Percentiles rank a stretch among this genome's conserved stretches.
These are phyloP conservation scores for Tieghemostelium lacteum DNA, from an alignment of 78 protist species.

Conservation along the genomic window DNA sequence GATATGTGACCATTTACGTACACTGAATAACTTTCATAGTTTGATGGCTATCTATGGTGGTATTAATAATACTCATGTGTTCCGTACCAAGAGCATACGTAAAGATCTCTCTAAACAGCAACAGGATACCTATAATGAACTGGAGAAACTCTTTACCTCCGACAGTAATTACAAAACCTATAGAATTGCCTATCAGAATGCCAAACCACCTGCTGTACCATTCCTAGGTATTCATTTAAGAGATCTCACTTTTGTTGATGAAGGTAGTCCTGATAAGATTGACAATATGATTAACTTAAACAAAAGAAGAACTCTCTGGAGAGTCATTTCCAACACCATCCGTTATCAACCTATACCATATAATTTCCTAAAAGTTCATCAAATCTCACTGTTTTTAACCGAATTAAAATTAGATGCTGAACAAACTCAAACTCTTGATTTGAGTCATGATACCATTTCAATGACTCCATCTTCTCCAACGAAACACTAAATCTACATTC, in stretches of 20 bases:
- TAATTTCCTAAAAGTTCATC: constrained; percentile 67
- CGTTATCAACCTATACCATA: constrained; percentile 62
- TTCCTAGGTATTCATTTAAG: constrained; percentile 86
- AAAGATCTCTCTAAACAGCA: constrained; percentile 83
- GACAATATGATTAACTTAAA: constrained; percentile 41
- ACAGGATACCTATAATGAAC: constrained; percentile 64
- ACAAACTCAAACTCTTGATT: constrained; percentile 21
- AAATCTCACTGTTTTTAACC: constrained; percentile 52
- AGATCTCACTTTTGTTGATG: constrained; percentile 86
- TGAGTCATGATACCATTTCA: constrained; percentile 53
- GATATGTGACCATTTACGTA: constrained; percentile 75
- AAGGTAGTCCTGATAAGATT: constrained; percentile 72
- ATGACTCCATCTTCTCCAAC: constrained; percentile 15
- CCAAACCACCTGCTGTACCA: constrained; percentile 82
- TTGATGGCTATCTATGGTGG: constrained; percentile 86
- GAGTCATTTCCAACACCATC: constrained; percentile 34
- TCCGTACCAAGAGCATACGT: constrained; percentile 77
- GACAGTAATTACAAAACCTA: constrained; percentile 78
- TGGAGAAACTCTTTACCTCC: constrained; percentile 65
- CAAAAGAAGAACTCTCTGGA: constrained; percentile 45
- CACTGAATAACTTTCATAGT: constrained; percentile 77
- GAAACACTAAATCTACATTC: no score
- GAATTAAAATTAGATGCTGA: constrained; percentile 48
- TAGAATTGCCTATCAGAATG: constrained; percentile 53
- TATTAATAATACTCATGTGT: constrained; percentile 64